phyloP scores from a whole-genome alignment of 352 stramenopile genomes.

The Achlya hypogyna region DNA sequence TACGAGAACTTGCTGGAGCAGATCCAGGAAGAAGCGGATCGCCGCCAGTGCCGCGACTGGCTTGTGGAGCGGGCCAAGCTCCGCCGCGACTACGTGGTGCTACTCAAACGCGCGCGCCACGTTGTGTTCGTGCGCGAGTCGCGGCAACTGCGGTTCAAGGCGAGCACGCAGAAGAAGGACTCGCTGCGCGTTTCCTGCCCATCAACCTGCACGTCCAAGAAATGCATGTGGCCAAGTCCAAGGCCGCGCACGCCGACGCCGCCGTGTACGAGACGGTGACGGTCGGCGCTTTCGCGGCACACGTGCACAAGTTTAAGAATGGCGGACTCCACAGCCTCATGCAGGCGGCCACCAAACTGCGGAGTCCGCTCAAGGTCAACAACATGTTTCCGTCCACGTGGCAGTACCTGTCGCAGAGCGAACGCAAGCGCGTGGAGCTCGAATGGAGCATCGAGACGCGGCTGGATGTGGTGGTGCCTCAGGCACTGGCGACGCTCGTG shows the following conservation, averaged over 20 bases:
- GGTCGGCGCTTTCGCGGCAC: slow-evolving; percentile 64
- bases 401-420: slow-evolving; percentile 38
- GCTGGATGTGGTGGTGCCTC: slow-evolving; percentile 70
- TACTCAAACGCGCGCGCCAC: slow-evolving; percentile 77
- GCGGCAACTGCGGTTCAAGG: slow-evolving; percentile 84
- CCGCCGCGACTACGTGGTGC: slow-evolving; percentile 70
- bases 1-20: slow-evolving; percentile 80
- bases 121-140: slow-evolving; percentile 72
- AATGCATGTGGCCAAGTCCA: slow-evolving; percentile 66
- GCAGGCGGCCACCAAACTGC: slow-evolving; percentile 56
- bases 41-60: slow-evolving; percentile 59
- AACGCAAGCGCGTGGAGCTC: slow-evolving; percentile 73
- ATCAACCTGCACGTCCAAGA: slow-evolving; percentile 86
- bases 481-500: slow-evolving; percentile 60
- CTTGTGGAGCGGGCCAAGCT: slow-evolving; percentile 66
- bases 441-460: slow-evolving; percentile 78
- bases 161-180: slow-evolving; percentile 79
- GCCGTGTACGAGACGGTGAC: slow-evolving; percentile 79
- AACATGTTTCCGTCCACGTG: slow-evolving; percentile 12
- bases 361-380: slow-evolving; percentile 52
- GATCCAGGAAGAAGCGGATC: slow-evolving; percentile 79
- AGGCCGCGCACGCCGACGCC: slow-evolving; percentile 61
- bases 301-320: slow-evolving; percentile 84
- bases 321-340: slow-evolving; percentile 75
- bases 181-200: slow-evolving; percentile 62